Evolutionary conservation across 2,329 filamentous ascomycete genomes (phyloP).

Genomic region (Arthrobotrys musiformis): DNA sequence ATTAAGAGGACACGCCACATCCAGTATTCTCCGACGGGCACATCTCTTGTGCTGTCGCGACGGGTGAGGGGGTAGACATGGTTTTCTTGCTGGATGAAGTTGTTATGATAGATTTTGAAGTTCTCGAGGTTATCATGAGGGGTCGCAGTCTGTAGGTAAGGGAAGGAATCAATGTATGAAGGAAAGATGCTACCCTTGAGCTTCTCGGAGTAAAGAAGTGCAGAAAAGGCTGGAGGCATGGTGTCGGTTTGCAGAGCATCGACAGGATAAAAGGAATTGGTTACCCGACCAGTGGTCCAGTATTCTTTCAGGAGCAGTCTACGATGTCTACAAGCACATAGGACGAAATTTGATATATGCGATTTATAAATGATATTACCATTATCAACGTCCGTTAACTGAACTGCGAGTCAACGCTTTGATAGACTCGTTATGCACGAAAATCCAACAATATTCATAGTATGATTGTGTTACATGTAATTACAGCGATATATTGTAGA

Average conservation of each 20-base stretch:
- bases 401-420: neutral
- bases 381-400: no score
- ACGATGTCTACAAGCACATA: neutral
- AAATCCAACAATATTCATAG: neutral
- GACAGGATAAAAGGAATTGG: neutral
- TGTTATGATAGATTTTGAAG: no score
- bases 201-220: neutral
- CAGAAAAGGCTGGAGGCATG: slow-evolving; percentile 1
- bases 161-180: neutral
- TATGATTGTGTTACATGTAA: no score
- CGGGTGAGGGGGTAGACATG: neutral
- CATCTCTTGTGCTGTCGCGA: neutral
- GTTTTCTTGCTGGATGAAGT: neutral
- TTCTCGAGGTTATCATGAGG: neutral
- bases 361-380: neutral
- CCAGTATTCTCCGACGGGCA: slow-evolving; percentile 14
- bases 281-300: neutral
- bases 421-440: neutral
- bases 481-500: no score
- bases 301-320: neutral
- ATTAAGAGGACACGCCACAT: slow-evolving; percentile 11
- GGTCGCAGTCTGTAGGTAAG: neutral
- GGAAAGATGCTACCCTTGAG: neutral
- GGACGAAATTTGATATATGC: neutral
- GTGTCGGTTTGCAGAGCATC: neutral